These are phyloP conservation scores for Aspergillus eucalypticola DNA, from an alignment of 2,329 filamentous ascomycete species.

Conservation along the genomic window DNA sequence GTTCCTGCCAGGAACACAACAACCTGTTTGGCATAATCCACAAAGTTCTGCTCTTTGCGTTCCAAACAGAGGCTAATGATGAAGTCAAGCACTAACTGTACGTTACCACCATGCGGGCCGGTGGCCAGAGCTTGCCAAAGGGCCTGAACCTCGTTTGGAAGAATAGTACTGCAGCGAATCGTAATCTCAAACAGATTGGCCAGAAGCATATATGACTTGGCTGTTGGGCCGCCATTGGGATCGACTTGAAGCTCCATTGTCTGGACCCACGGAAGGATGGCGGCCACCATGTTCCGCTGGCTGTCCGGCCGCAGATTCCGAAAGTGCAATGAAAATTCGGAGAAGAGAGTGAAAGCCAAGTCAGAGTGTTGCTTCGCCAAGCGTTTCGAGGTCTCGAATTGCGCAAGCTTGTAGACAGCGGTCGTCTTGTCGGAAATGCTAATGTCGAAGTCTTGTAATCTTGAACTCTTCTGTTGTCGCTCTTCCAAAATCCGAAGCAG, in stretches of 20 bases:
- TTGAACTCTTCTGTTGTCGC: slow-evolving; percentile 79
- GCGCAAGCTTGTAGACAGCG: slow-evolving; percentile 93
- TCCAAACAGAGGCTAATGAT: slow-evolving; percentile 94
- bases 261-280: slow-evolving; percentile 94
- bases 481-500: slow-evolving; percentile 80
- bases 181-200: slow-evolving; percentile 96
- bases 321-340: slow-evolving; percentile 92
- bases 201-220: slow-evolving; percentile 88
- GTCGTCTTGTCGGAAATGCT: slow-evolving; percentile 98
- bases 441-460: slow-evolving; percentile 95
- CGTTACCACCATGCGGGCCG: slow-evolving; percentile 88
- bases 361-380: slow-evolving; percentile 86
- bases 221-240: slow-evolving; percentile 85
- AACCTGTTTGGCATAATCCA: slow-evolving; percentile 96
- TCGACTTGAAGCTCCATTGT: slow-evolving; percentile 89
- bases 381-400: slow-evolving; percentile 92
- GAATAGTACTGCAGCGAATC: slow-evolving; percentile 79
- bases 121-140: slow-evolving; percentile 96
- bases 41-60: slow-evolving; percentile 93
- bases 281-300: slow-evolving; percentile 90
- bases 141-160: slow-evolving; percentile 96
- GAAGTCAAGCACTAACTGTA: slow-evolving; percentile 91
- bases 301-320: slow-evolving; percentile 78
- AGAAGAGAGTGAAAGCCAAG: slow-evolving; percentile 89
- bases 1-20: slow-evolving; percentile 93